Base-by-base conservation (phyloP, 495 filamentous ascomycete species). In the Trichoderma reesei region DNA sequence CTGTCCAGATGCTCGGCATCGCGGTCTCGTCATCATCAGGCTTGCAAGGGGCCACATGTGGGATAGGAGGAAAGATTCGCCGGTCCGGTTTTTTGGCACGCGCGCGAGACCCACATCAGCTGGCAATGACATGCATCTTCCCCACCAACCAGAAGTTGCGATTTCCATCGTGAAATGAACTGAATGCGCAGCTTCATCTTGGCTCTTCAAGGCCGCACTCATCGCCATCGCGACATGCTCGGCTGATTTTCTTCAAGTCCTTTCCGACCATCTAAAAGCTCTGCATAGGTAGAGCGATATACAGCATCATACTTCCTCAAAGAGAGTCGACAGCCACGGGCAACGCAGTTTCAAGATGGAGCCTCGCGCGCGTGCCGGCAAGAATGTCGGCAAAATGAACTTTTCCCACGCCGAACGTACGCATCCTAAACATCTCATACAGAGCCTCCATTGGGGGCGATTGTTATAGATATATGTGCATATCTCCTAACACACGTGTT, bases 301-400 rank as follows among this genome's bases (percentile, higher is more conserved):
- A 34, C 5, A 33, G n/a, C 16, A 33, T 8, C 41, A 16, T 13
- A 34, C 26, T 26, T 26, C 26, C 1, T 26, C 26, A n/a, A 13
- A 37, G 34, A 44, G 37, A 51, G 20, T 31, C 7, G 59, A 16
- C 14, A 20, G 33, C 10, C 14, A 56, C 44, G 59, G 16, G 11
- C 41, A n/a, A 61, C 20, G n/a, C 9, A 13, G 56, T 62, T 42
- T 61, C 66, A 78, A 74, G 61, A 84, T 89, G 72, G 89, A 92
- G 74, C 88, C 88, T 61, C 81, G 89, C 60, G 88, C 88, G 44
- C 85, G 89, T 69, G 86, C 86, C 66, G 88, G 86, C 67, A 87
- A 91, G 71, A 89, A 92, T 74, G 90, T 91, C 70, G 91, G 91
- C 67, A 91, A 95, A 71, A 88, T 91, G 80, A 95, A 93, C 73